phyloP scores from a whole-genome alignment of 2,329 filamentous ascomycete species.

The Lachnellula subtilissima region DNA sequence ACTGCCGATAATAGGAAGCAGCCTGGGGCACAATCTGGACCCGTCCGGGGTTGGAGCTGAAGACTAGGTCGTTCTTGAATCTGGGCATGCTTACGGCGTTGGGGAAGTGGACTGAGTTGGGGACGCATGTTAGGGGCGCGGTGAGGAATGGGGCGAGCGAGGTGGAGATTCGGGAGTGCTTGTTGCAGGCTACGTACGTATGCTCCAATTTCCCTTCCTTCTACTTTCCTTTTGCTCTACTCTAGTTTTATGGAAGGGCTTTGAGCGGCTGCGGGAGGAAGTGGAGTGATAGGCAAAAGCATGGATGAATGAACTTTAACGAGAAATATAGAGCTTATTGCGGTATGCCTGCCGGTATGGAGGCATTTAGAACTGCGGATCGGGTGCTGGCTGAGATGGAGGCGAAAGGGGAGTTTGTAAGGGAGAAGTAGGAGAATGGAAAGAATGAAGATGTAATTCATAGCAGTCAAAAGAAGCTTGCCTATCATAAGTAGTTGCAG shows the following conservation, averaged over 20 bases:
- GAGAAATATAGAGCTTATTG: constrained; percentile 24
- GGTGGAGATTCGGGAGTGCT: constrained; percentile 28
- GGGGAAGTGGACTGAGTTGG: constrained; percentile 28
- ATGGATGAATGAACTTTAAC: constrained; percentile 4
- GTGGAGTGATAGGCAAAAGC: neutral
- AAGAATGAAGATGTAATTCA: neutral
- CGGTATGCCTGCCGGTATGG: constrained; percentile 29
- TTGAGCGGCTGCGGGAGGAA: neutral
- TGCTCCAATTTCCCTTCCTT: neutral
- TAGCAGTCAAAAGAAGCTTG: neutral
- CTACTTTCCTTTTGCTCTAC: neutral
- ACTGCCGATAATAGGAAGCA: constrained; percentile 18
- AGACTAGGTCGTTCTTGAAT: constrained; percentile 27
- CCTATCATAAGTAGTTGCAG: neutral
- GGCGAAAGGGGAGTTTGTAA: constrained; percentile 25
- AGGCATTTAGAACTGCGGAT: constrained; percentile 28
- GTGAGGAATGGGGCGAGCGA: constrained; percentile 27
- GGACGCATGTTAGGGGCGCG: constrained; percentile 29
- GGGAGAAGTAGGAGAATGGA: neutral
- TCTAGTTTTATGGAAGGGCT: neutral
- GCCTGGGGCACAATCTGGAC: constrained; percentile 31
- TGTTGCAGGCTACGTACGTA: constrained; percentile 28
- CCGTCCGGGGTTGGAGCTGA: constrained; percentile 23
- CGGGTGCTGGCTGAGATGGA: constrained; percentile 28
- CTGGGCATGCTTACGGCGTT: constrained; percentile 29